Percentiles rank a stretch among this genome's conserved stretches.
Conservation (phyloP, 345 rosid species). For the rapeseed (Brassica napus) region Da-Ae NC_063436.1:23970001-23970500, state of each 20-base stretch:
- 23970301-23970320: constrained; percentile 61
- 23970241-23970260: constrained; percentile 54
- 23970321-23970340: constrained; percentile 35
- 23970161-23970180: constrained; percentile 73
- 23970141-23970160: constrained; percentile 49
- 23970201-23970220: constrained; percentile 39
- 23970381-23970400: constrained; percentile 85
- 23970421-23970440: constrained; percentile 60
- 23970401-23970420: constrained; percentile 34
- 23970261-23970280: constrained; percentile 38
- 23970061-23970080: constrained; percentile 99
- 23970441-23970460: constrained; percentile 85
- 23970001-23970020: constrained; percentile 76
- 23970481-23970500: constrained; percentile 70
- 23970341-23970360: constrained; percentile 56
- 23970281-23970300: constrained; percentile 53
- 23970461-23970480: constrained; percentile 75
- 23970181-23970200: constrained; percentile 68
- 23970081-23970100: constrained; percentile 61
- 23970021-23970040: constrained; percentile 50
- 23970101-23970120: constrained; percentile 58
- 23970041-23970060: constrained; percentile 82
- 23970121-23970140: constrained; percentile 80
- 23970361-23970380: constrained; percentile 56
- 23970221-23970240: too few relatives aligned